Conservation (phyloP, 2,329 filamentous ascomycete genomes). For the Stylonectria norvegica region DNA sequence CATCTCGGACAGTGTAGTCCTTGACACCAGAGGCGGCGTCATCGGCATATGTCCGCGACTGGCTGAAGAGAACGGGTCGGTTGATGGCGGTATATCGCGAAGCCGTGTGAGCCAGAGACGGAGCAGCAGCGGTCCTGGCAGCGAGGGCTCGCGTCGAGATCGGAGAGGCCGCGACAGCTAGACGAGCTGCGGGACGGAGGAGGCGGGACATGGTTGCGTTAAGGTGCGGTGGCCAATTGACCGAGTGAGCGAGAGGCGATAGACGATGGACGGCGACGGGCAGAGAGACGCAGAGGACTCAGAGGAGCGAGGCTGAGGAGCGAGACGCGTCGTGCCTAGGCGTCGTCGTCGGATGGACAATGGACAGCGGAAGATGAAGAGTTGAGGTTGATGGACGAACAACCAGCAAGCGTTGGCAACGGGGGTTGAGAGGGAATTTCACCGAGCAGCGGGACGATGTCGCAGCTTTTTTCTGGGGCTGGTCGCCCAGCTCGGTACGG, state of each 20-base stretch:
- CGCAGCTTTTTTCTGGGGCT: conserved; percentile 30
- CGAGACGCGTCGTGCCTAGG: conserved; percentile 24
- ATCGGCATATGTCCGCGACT: conserved; percentile 56
- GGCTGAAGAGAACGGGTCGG: conserved; percentile 38
- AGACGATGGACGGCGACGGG: conserved; percentile 6
- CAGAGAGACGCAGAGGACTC: conserved; percentile 11
- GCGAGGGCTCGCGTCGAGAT: conserved; percentile 39
- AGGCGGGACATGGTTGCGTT: conserved; percentile 45
- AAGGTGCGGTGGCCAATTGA: conserved; percentile 20
- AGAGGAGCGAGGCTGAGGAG: conserved; percentile 16
- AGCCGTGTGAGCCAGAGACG: conserved; percentile 33
- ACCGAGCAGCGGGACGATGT: conserved; percentile 23
- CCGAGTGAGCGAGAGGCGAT: conserved; percentile 13
- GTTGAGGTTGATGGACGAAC: conserved; percentile 27
- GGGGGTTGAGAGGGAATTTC: conserved; percentile 32
- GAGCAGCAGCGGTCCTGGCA: conserved; percentile 32
- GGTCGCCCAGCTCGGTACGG: conserved; percentile 23
- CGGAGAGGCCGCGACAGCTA: too few species aligned
- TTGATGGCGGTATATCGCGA: conserved; percentile 37
- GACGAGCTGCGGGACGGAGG: conserved; percentile 48
- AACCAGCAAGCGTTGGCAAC: conserved; percentile 19
- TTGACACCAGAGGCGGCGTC: conserved; percentile 58
- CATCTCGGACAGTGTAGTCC: conserved; percentile 95
- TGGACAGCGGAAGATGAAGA: conserved; percentile 13
- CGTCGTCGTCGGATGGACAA: conserved; percentile 21